Evolutionary conservation across 2,329 filamentous ascomycete genomes (phyloP).

Genomic region (Elsinoe fawcettii): DNA sequence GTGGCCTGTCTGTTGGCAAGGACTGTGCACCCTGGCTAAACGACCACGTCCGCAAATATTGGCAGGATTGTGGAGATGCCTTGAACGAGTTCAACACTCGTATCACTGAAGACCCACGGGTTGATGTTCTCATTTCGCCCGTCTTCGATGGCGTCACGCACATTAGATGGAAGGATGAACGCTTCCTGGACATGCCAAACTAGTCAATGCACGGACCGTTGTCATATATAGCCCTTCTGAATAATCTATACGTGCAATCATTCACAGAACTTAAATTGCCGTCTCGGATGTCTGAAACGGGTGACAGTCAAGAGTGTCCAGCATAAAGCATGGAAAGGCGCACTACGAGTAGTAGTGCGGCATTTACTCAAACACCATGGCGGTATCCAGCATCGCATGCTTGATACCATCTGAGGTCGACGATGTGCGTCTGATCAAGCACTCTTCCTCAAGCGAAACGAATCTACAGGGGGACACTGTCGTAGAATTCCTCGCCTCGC

Average conservation of each 20-base stretch:
- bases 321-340: too few species aligned
- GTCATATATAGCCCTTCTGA: too few species aligned
- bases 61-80: neutral
- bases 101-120: neutral
- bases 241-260: too few species aligned
- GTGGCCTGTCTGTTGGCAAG: neutral
- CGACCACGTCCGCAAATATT: neutral
- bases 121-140: neutral
- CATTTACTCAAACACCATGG: too few species aligned
- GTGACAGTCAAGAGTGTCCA: too few species aligned
- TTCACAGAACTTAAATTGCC: too few species aligned
- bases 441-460: neutral
- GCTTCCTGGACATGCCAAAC: neutral
- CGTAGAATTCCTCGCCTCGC: neutral
- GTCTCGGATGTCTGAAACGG: neutral
- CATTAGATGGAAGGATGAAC: neutral
- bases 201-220: too few species aligned
- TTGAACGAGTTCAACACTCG: neutral
- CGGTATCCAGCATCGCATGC: neutral
- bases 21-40: neutral
- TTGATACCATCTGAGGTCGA: neutral
- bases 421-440: neutral
- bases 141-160: neutral
- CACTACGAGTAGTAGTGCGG: neutral
- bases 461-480: neutral